Conservation (phyloP, 2,329 filamentous ascomycete genomes). For the Trichoderma sp. region DNA sequence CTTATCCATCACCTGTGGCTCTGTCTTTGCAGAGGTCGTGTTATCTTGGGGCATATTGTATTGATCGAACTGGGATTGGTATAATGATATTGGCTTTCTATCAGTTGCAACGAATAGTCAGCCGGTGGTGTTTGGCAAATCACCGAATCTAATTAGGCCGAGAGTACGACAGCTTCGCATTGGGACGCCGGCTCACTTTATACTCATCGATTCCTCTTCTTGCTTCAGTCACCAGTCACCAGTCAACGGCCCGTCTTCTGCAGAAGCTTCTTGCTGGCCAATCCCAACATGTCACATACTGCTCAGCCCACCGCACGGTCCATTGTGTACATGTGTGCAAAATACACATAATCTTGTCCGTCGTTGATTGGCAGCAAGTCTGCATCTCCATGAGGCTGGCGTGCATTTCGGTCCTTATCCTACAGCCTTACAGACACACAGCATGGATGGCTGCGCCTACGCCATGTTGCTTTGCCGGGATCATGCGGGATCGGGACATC, state of each 20-base stretch:
- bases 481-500: slow-evolving; percentile 9
- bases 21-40: neutral
- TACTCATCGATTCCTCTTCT: neutral
- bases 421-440: neutral
- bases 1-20: neutral
- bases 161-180: neutral
- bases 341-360: neutral
- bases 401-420: neutral
- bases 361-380: neutral
- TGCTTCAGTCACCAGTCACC: neutral
- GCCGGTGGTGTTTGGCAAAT: neutral
- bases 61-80: neutral
- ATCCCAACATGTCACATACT: slow-evolving; percentile 1
- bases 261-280: neutral
- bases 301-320: neutral
- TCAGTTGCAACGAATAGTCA: neutral
- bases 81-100: neutral
- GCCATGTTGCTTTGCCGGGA: neutral
- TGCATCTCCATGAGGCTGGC: neutral
- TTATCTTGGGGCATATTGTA: slow-evolving; percentile 3
- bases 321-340: neutral
- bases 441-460: neutral
- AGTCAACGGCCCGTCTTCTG: neutral
- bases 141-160: neutral
- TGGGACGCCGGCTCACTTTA: neutral